These are phyloP conservation scores for Monosporozyma aquatica DNA, from an alignment of 805 yeast genomes.

Conservation along the genomic window DNA sequence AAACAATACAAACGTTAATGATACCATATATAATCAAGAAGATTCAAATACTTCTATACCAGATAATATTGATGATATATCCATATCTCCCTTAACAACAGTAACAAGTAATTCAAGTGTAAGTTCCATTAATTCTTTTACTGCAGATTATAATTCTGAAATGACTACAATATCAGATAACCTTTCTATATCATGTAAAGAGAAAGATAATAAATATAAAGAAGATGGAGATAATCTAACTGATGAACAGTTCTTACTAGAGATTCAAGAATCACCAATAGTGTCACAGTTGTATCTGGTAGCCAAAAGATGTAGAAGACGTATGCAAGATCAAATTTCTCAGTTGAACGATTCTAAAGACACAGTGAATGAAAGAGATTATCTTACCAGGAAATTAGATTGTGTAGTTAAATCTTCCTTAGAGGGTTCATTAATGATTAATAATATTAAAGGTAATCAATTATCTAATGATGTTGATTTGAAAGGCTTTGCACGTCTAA, in stretches of 20 bases:
- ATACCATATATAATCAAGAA: not conserved
- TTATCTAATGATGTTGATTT: conserved; percentile 4
- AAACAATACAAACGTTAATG: not conserved
- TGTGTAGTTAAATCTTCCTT: conserved; percentile 17
- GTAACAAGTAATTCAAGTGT: not conserved
- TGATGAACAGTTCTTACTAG: not conserved
- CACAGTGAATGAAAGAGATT: conserved; percentile 4
- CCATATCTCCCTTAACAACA: not conserved
- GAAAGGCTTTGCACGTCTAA: conserved; percentile 15
- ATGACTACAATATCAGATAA: not conserved
- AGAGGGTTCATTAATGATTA: conserved; percentile 18
- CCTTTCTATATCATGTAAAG: not conserved
- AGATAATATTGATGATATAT: no score
- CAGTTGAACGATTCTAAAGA: conserved; percentile 6
- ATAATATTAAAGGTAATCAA: conserved; percentile 13
- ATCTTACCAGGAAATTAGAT: conserved; percentile 11
- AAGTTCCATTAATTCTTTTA: conserved; percentile 5
- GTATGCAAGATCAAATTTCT: conserved; percentile 10
- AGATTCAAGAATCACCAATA: conserved; percentile 4
- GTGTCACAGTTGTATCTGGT: conserved; percentile 13
- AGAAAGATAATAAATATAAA: not conserved
- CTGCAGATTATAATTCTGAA: conserved; percentile 2
- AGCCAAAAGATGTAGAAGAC: conserved; percentile 14
- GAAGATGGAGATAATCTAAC: not conserved
- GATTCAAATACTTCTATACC: not conserved